Conservation (phyloP, 495 filamentous ascomycete species). For the Penicillium crystallinum region DNA sequence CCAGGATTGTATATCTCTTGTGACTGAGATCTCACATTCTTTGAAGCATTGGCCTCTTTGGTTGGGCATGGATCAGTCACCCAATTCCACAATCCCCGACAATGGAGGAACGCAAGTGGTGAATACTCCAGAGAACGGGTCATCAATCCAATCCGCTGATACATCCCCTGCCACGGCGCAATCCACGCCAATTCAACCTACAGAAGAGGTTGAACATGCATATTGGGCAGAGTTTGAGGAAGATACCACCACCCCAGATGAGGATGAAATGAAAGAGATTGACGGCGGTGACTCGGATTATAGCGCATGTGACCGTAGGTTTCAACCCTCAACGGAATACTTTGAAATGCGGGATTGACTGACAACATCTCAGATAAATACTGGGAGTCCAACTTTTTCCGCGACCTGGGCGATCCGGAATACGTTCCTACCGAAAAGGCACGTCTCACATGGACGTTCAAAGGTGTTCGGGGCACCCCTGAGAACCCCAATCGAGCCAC, state of each 20-base stretch:
- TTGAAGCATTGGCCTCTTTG: neutral
- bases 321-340: neutral
- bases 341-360: conserved; percentile 1
- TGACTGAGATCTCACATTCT: neutral
- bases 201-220: conserved; percentile 37
- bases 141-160: conserved; percentile 7
- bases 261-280: conserved; percentile 57
- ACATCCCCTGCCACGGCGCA: conserved; percentile 6
- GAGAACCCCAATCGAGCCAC: conserved; percentile 54
- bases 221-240: conserved; percentile 49
- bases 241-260: conserved; percentile 53
- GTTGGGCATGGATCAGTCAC: conserved; percentile 18
- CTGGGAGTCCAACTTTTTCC: conserved; percentile 56
- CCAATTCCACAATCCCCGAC: neutral
- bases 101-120: neutral
- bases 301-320: conserved; percentile 52
- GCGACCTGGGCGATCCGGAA: conserved; percentile 56
- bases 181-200: neutral
- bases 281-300: conserved; percentile 42
- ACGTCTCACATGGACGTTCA: conserved; percentile 57
- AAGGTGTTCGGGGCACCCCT: conserved; percentile 55
- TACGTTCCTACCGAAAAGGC: conserved; percentile 46
- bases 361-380: conserved; percentile 39
- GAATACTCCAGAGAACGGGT: conserved; percentile 2
- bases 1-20: neutral